Base-by-base conservation (phyloP, 305 asterid genomes). In the Ilex paraguariensis region DNA sequence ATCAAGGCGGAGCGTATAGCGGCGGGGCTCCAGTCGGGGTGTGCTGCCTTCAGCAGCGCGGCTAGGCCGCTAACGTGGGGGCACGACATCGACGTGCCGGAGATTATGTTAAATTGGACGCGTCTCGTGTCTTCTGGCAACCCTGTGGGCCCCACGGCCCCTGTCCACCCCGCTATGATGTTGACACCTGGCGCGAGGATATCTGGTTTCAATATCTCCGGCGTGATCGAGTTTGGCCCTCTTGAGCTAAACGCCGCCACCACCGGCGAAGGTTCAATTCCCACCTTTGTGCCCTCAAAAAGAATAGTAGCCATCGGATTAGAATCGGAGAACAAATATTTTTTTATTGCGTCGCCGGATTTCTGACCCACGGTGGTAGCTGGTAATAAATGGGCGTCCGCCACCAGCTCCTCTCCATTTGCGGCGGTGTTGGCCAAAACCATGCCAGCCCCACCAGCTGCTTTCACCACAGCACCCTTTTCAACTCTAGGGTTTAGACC, bases 61-160 rank as follows among this genome's bases (percentile, higher is more conserved):
- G 98, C 98, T 64, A 91, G 63, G 78, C 98, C 98, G 69, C 98
- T 91, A 50, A 89, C 87, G 73, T 91, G 97, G 0, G 98, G 98
- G 59, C 98, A 91, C 15, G 98, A 87, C 98, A 91, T 91, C 0
- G 98, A 91, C 0, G 98, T 91, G 49, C 98, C 98, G 0, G 98
- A 91, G 14, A 88, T 79, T n/a, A 91, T 91, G 81, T 91, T 91
- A 80, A 82, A 92, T 42, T 61, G 85, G 5, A 89, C 97, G 32
- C 93, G 96, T 59, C 98, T 67, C 1, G 1, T 5, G 79, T 92
- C 98, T 63, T 79, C 97, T 5, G 83, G 49, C 55, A 89, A 55
- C 11, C 96, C 97, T 0, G 96, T 85, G 16, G 98, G 98, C 0
- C 98, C 96, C 9, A 84, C 84, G 0, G 66, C 73, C 0, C 95